Conservation (phyloP, 495 filamentous ascomycete species). For the Xylaria castorea region DNA sequence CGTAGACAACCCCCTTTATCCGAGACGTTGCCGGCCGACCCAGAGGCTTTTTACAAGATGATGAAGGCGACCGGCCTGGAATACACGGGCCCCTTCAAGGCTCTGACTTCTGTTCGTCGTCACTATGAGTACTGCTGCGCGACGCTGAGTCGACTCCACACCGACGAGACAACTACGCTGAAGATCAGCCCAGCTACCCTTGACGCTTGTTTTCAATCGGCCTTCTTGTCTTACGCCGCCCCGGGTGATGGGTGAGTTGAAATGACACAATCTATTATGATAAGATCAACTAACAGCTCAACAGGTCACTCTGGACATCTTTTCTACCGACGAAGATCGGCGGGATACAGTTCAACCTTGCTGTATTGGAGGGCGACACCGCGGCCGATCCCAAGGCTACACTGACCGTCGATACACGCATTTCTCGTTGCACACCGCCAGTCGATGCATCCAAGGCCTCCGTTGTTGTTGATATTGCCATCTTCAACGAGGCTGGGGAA, state of each 20-base stretch:
- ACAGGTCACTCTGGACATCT: slow-evolving; percentile 51
- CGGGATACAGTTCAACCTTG: slow-evolving; percentile 48
- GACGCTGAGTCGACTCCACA: slow-evolving; percentile 42
- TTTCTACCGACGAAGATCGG: slow-evolving; percentile 50
- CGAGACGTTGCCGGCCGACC: slow-evolving; percentile 44
- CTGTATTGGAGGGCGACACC: slow-evolving; percentile 34
- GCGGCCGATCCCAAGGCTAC: slow-evolving; percentile 26
- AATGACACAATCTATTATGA: not conserved
- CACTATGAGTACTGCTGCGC: slow-evolving; percentile 55
- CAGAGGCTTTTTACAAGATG: slow-evolving; percentile 53
- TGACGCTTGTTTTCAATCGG: slow-evolving; percentile 56
- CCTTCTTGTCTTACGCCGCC: slow-evolving; percentile 51
- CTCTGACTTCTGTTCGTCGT: slow-evolving; percentile 45
- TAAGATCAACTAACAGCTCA: slow-evolving; percentile 7
- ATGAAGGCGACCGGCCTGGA: slow-evolving; percentile 49
- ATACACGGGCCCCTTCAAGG: slow-evolving; percentile 54
- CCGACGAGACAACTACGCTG: slow-evolving; percentile 43
- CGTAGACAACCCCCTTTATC: slow-evolving; percentile 32
- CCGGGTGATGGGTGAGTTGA: slow-evolving; percentile 50
- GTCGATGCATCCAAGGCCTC: slow-evolving; percentile 38
- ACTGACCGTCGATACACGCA: slow-evolving; percentile 47
- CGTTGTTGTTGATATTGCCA: slow-evolving; percentile 46
- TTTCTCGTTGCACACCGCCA: slow-evolving; percentile 36
- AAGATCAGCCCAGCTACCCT: slow-evolving; percentile 56
- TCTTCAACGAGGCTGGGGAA: slow-evolving; percentile 43